A percentile compares a stretch with the other conserved stretches of the same genome.
Evolutionary conservation across 306 rosid species (phyloP).

Genomic region (Citrullus colocynthis): DNA sequence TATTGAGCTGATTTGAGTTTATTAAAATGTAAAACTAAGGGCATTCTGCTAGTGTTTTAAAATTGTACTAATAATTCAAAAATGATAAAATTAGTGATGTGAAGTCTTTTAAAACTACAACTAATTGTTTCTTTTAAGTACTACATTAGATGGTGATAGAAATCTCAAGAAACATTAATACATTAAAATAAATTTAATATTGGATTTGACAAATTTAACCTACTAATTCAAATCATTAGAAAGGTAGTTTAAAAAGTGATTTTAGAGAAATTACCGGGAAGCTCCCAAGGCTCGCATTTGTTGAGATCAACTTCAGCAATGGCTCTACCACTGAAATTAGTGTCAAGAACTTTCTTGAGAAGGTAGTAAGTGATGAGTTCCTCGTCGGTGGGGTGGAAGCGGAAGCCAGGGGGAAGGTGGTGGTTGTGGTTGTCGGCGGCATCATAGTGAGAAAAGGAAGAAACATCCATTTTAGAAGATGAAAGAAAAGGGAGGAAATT

Average conservation of each 20-base stretch:
- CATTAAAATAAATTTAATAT: too few species aligned
- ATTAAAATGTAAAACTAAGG: too few species aligned
- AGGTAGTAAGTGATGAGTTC: slow-evolving; percentile 85
- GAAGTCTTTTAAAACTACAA: too few species aligned
- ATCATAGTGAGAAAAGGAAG: slow-evolving; percentile 13
- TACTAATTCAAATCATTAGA: too few species aligned
- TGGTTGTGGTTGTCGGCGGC: slow-evolving; percentile 10
- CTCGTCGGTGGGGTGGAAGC: slow-evolving; percentile 96
- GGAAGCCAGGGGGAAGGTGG: slow-evolving; percentile 81
- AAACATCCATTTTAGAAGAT: background rate
- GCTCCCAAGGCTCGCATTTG: slow-evolving; percentile 98
- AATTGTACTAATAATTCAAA: too few species aligned
- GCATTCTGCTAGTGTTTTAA: too few species aligned
- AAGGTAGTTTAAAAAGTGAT: background rate
- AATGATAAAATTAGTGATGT: too few species aligned
- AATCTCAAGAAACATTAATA: too few species aligned
- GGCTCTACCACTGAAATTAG: slow-evolving; percentile 63
- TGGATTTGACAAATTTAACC: too few species aligned
- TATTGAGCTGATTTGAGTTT: too few species aligned
- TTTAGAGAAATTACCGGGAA: slow-evolving; percentile 36
- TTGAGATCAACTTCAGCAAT: slow-evolving; percentile 93
- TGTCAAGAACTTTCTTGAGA: slow-evolving; percentile 73
- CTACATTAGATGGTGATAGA: too few species aligned
- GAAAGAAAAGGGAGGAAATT: background rate
- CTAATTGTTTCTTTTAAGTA: too few species aligned